Percentiles rank a stretch among this genome's conserved stretches.
Conservation (phyloP, 805 yeast species). For the Saccharomycopsis selenospora region DNA sequence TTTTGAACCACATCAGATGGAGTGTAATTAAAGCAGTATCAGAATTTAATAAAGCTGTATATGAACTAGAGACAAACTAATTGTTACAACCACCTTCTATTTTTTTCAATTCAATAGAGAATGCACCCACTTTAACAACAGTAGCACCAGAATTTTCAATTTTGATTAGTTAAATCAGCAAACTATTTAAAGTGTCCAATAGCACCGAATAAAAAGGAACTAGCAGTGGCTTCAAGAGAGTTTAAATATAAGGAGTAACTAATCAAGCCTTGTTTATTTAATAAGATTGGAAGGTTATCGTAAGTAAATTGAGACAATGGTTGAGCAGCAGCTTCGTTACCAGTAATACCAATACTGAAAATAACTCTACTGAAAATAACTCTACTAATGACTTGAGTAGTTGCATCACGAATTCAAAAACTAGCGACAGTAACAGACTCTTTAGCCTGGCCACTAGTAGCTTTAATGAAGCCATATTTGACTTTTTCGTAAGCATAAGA, state of each 20-base stretch:
- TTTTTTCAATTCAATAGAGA: constrained; percentile 13
- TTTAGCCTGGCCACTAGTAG: constrained; percentile 6
- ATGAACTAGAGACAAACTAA: constrained; percentile 12
- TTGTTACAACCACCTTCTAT: constrained; percentile 25
- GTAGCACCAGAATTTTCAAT: constrained; percentile 1
- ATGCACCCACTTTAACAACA: constrained; percentile 5
- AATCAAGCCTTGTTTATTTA: constrained; percentile 7
- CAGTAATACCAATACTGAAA: constrained; percentile 15
- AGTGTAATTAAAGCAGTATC: constrained; percentile 12
- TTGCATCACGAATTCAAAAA: constrained; percentile 12
- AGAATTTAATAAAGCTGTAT: constrained; percentile 17
- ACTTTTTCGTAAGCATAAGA: constrained; percentile 26
- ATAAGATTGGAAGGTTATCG: constrained; percentile 14
- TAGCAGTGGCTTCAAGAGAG: constrained; percentile 6
- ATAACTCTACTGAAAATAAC: constrained; percentile 15
- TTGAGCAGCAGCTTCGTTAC: constrained; percentile 7
- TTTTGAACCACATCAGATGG: constrained; percentile 5
- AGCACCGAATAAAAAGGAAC: constrained; percentile 18
- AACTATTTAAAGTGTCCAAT: constrained; percentile 42
- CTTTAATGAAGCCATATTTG: constrained; percentile 22
- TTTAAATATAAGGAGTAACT: constrained; percentile 16
- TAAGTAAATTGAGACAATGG: background rate
- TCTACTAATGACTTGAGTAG: constrained; percentile 11
- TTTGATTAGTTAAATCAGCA: constrained; percentile 35
- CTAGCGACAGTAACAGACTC: constrained; percentile 7